Evolutionary conservation across 139 green algal genomes (phyloP).

Genomic region (Astrephomene gubernaculifera): DNA sequence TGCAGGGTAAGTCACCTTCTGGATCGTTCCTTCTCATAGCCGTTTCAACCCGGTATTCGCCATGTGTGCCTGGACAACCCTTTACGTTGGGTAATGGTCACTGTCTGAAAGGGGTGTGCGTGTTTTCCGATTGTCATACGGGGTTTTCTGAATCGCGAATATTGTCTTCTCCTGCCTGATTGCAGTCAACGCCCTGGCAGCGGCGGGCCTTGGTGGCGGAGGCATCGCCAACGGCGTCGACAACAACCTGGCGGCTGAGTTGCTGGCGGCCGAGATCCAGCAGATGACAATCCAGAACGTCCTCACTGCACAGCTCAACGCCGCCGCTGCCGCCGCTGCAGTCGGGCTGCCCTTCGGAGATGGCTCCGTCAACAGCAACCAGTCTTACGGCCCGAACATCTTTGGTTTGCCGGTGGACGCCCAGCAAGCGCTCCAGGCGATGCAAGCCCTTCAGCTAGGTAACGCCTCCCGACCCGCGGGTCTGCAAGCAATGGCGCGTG

Average conservation of each 20-base stretch:
- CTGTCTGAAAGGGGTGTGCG: too few relatives aligned
- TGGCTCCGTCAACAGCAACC: neutral
- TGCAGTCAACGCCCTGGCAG: slow-evolving; percentile 28
- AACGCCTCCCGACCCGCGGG: neutral
- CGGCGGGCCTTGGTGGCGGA: neutral
- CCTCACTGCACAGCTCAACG: slow-evolving; percentile 15
- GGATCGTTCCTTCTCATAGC: too few relatives aligned
- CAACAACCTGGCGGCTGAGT: slow-evolving; percentile 4
- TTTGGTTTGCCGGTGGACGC: neutral
- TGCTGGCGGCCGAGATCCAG: slow-evolving; percentile 36
- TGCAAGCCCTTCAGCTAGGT: slow-evolving; percentile 12
- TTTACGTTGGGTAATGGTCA: too few relatives aligned
- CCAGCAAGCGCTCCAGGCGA: slow-evolving; percentile 2
- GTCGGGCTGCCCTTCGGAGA: neutral
- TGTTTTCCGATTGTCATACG: too few relatives aligned
- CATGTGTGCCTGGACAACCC: too few relatives aligned
- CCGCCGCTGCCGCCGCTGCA: slow-evolving; percentile 1
- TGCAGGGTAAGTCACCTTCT: slow-evolving; percentile 36
- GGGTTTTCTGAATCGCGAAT: too few relatives aligned
- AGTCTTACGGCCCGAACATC: neutral
- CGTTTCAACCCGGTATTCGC: too few relatives aligned
- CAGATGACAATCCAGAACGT: slow-evolving; percentile 34
- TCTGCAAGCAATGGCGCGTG: neutral
- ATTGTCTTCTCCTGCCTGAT: neutral
- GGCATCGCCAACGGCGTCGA: neutral